Percentiles rank a stretch among this genome's conserved stretches.
phyloP scores from a whole-genome alignment of 2,329 filamentous ascomycete genomes.

The Davidsoniella australis region DNA sequence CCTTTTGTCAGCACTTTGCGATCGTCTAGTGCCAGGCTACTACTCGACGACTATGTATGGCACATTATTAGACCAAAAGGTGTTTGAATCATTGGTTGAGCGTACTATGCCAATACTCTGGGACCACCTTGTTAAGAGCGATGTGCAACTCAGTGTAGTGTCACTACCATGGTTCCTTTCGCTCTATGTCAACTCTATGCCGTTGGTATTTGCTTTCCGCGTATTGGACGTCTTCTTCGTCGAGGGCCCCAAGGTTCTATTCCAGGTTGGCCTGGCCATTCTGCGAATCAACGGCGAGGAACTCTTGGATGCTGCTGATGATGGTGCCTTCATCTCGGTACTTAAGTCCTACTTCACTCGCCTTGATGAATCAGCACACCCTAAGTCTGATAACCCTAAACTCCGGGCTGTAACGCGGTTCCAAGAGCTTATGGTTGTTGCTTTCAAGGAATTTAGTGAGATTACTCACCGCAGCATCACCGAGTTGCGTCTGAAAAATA shows the following conservation, averaged over 20 bases:
- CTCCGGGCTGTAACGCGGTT: conserved; percentile 86
- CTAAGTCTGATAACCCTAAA: conserved; percentile 88
- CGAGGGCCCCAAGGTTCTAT: conserved; percentile 91
- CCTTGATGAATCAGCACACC: conserved; percentile 88
- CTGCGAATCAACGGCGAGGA: conserved; percentile 94
- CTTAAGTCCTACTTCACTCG: conserved; percentile 88
- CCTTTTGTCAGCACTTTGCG: conserved; percentile 76
- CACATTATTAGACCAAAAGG: conserved; percentile 86
- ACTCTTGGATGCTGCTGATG: conserved; percentile 77
- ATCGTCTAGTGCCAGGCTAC: conserved; percentile 84
- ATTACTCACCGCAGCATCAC: conserved; percentile 89
- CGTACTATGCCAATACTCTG: conserved; percentile 97
- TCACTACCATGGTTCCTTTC: conserved; percentile 97
- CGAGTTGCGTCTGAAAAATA: conserved; percentile 79
- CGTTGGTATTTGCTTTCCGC: conserved; percentile 87
- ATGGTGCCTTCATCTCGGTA: conserved; percentile 91
- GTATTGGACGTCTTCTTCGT: conserved; percentile 97
- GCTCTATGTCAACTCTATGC: conserved; percentile 98
- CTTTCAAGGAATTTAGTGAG: conserved; percentile 92
- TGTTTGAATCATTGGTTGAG: conserved; percentile 96
- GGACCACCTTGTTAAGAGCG: conserved; percentile 93
- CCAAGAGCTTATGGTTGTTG: conserved; percentile 96
- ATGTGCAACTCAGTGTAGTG: conserved; percentile 92
- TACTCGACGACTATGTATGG: conserved; percentile 99
- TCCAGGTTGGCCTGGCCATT: conserved; percentile 94